phyloP scores from a whole-genome alignment of 495 filamentous ascomycete genomes.

The Echria macrotheca region DNA sequence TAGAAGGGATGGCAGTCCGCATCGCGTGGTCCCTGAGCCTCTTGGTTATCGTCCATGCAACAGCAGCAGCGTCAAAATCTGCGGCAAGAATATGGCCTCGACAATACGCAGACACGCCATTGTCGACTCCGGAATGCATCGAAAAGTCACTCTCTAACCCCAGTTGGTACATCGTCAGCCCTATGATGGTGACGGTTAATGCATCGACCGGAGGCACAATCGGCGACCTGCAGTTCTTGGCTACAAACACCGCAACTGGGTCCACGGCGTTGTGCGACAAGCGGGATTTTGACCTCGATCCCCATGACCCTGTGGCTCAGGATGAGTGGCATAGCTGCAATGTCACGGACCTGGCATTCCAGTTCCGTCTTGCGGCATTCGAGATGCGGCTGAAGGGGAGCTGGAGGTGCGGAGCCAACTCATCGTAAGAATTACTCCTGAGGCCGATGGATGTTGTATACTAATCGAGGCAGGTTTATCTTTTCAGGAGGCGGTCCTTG shows the following conservation, averaged over 20 bases:
- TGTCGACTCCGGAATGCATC: constrained; percentile 19
- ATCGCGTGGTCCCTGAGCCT: no score
- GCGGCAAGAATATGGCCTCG: no score
- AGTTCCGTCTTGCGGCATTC: constrained; percentile 16
- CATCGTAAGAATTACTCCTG: no score
- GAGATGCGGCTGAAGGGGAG: constrained; percentile 13
- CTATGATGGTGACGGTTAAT: constrained; percentile 14
- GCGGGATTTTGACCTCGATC: constrained; percentile 19
- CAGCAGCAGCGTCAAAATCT: no score
- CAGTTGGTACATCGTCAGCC: constrained; percentile 17
- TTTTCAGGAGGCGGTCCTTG: constrained; percentile 17
- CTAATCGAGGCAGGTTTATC: constrained; percentile 8
- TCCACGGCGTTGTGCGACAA: constrained; percentile 15
- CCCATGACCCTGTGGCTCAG: neutral
- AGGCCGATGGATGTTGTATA: no score
- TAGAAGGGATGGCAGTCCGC: no score
- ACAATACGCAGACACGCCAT: no score
- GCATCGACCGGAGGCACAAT: constrained; percentile 18
- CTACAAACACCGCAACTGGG: constrained; percentile 19
- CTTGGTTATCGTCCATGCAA: no score
- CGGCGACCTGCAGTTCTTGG: constrained; percentile 23
- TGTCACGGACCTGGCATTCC: constrained; percentile 16
- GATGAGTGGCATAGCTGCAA: constrained; percentile 22
- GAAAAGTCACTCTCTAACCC: constrained; percentile 18
- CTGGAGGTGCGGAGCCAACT: constrained; percentile 15